Evolutionary conservation across 2,329 filamentous ascomycete species (phyloP).

Genomic region (Lecanicillium sp.): DNA sequence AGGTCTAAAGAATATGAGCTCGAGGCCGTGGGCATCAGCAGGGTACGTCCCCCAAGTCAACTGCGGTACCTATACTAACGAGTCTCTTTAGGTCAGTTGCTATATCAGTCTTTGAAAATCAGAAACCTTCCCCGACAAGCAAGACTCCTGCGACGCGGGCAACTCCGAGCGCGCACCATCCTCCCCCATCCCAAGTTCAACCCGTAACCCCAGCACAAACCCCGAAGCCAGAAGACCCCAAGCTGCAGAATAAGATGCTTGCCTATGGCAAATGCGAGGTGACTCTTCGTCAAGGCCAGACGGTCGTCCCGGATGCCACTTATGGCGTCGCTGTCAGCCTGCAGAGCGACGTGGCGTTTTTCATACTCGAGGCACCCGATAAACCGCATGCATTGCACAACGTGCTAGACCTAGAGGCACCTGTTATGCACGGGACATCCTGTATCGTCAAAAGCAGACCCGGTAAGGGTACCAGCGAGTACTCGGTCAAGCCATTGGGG

Average conservation of each 20-base stretch:
- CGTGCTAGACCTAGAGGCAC: slow-evolving; percentile 19
- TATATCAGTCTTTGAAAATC: no score
- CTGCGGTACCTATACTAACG: no score
- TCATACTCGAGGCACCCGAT: slow-evolving; percentile 17
- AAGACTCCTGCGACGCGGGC: no score
- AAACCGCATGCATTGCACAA: slow-evolving; percentile 16
- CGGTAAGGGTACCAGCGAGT: background rate
- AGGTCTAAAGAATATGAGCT: background rate
- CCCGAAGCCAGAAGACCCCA: background rate
- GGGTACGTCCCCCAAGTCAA: no score
- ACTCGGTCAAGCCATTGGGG: background rate
- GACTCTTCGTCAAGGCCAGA: background rate
- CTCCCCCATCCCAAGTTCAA: no score
- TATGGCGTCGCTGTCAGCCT: background rate
- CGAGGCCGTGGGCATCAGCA: slow-evolving; percentile 8
- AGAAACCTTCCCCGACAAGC: no score
- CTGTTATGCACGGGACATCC: slow-evolving; percentile 17
- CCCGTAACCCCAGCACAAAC: background rate
- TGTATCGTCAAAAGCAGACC: slow-evolving; percentile 17
- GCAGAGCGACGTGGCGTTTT: slow-evolving; percentile 11
- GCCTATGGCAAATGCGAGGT: background rate
- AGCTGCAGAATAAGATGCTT: background rate
- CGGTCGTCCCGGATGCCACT: background rate
- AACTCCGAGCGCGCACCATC: no score
- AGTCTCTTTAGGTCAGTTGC: no score